Evolutionary conservation across 139 green algal genomes (phyloP), one percentile per base, ranked within the genome.

Genomic region (Coelastrella sp.): DNA sequence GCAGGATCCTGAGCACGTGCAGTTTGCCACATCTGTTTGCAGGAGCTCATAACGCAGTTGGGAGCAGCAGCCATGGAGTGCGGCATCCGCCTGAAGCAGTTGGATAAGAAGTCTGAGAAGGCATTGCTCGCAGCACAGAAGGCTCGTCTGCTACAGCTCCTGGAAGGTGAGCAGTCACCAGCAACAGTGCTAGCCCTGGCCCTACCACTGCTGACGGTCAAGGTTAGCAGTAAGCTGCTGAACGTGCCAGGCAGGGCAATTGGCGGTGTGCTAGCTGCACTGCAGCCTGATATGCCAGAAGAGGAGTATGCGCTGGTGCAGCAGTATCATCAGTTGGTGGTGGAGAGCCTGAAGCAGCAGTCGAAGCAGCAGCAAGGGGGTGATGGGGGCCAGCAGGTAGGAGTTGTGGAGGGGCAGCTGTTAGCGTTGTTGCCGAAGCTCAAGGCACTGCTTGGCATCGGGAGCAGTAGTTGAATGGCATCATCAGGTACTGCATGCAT

Each of bases 91-190:
- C 82, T 97, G 60, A 87, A 78, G 59, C 82, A 74, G 12, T 91
- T 97, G 56, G 96, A 98, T 91, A 98, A 97, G 87, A 98, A 97
- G 93, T 86, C 82, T 17, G 82, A 90, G 59, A 91, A 92, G 24
- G 88, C 92, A 0, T 83, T 91, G 83, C 86, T 94, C 27, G 75
- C 87, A 11, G 78, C 72, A 6, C 87, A 94, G 27, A 89, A 87
- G 20, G 87, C 88, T 56, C 66, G 76, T 15, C 87, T 97, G 73
- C 35, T 91, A 57, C 72, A 63, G 1, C 25, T 84, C n/a, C 91
- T 97, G 82, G 63, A 72, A 17, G 68, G 70, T 4, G 95, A 95
- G 83, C 59, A 57, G 17, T 90, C 95, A 27, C 92, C 95, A 22
- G 91, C 96, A 8, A 91, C 93, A 1, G 92, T 93, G 0, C 94